These are phyloP conservation scores for Hypoxylon sp. DNA, from an alignment of 2,329 filamentous ascomycete species.

Conservation along the genomic window DNA sequence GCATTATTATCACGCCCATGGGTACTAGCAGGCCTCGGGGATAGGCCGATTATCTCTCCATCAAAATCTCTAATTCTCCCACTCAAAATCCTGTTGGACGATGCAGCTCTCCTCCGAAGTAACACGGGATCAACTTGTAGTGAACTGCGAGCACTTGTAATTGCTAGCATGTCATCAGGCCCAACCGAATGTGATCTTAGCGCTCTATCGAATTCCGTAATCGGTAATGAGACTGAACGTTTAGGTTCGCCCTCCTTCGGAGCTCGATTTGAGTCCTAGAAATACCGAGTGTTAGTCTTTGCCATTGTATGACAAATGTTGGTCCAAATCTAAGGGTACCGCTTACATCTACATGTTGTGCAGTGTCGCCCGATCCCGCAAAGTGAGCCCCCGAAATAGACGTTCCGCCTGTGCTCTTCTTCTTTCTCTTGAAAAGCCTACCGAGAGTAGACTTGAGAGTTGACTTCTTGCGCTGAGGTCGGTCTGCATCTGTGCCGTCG, in stretches of 20 bases:
- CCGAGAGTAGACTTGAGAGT: constrained; percentile 69
- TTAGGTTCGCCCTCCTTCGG: constrained; percentile 61
- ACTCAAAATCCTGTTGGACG: constrained; percentile 59
- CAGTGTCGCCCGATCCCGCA: constrained; percentile 49
- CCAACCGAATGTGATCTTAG: constrained; percentile 74
- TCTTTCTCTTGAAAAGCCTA: constrained; percentile 72
- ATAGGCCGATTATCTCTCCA: constrained; percentile 67
- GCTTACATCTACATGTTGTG: constrained; percentile 68
- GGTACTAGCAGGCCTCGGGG: constrained; percentile 73
- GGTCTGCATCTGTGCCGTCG: constrained; percentile 57
- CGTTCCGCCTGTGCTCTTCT: constrained; percentile 60
- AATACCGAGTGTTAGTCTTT: constrained; percentile 14
- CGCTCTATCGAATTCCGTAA: constrained; percentile 73
- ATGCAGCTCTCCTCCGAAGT: constrained; percentile 60
- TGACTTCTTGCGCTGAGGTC: constrained; percentile 70
- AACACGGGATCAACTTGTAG: constrained; percentile 62
- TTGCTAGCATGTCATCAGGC: constrained; percentile 67
- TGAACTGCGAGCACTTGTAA: constrained; percentile 69
- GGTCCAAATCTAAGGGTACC: constrained; percentile 17
- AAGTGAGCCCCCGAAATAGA: constrained; percentile 51
- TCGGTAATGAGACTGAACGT: constrained; percentile 71
- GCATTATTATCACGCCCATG: constrained; percentile 65
- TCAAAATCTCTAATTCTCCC: constrained; percentile 59
- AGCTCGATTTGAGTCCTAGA: constrained; percentile 58
- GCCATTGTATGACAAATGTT: not conserved